Evolutionary conservation across 225 moss, liverwort and hornwort genomes (phyloP).

Genomic region (Pseudisothecium myosuroides): DNA sequence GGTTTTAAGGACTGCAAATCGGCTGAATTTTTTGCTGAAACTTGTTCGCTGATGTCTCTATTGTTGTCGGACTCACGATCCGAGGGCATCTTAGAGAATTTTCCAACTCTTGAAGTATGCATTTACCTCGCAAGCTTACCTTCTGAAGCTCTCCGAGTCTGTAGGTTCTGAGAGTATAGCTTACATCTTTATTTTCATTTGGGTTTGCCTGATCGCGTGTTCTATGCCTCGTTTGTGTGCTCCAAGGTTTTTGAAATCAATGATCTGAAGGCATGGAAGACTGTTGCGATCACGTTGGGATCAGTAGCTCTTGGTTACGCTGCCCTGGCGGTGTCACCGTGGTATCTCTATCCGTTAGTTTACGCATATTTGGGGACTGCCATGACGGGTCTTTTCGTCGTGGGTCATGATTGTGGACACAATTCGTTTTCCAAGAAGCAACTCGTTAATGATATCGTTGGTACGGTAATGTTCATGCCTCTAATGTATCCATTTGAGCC

Average conservation of each 20-base stretch:
- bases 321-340: conserved; percentile 57
- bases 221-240: not conserved
- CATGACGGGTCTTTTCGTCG: conserved; percentile 80
- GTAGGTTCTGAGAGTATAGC: not conserved
- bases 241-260: conserved; percentile 62
- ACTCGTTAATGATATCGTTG: conserved; percentile 69
- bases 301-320: conserved; percentile 64
- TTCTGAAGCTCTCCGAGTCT: not conserved
- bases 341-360: conserved; percentile 66
- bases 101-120: not conserved
- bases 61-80: not conserved
- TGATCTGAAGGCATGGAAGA: conserved; percentile 64
- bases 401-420: conserved; percentile 84
- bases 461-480: conserved; percentile 72
- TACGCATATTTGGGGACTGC: conserved; percentile 84
- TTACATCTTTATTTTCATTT: not conserved
- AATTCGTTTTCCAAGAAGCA: conserved; percentile 69
- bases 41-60: not conserved
- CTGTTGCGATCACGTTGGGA: conserved; percentile 49
- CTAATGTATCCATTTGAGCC: conserved; percentile 84
- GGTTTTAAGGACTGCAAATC: not conserved
- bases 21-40: not conserved
- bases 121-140: not conserved
- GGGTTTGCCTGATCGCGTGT: not conserved
- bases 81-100: not conserved